Evolutionary conservation across 1,284 basidiomycete species (phyloP), one percentile per base, ranked within the genome.

Genomic region (Cryptococcus sp.): DNA sequence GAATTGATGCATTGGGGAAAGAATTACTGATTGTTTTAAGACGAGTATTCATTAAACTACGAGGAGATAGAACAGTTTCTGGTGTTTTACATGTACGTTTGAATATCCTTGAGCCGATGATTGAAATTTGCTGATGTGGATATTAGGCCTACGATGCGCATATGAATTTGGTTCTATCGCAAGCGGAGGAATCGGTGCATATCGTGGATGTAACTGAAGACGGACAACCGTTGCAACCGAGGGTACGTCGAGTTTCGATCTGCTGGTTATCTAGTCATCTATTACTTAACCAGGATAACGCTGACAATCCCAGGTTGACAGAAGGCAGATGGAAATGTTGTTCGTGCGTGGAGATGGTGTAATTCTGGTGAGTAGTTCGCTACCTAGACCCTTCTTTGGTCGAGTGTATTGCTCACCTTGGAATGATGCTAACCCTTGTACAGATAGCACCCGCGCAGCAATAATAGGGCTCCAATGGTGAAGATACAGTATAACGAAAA

Each of bases 141-240:
- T 37, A n/a, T 13, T 34, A 97, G 94, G 95, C 96, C 15, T 98
- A 98, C 73, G 96, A 99, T 79, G 94, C 94, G 31, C 96, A 99
- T 78, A 98, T 98, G 95, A 99, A 99, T 77, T 81, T 98, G 68
- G 97, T 99, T 60, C 82, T 98, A 62, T 95, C 89, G 61, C 90
- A 97, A 71, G 96, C 98, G 7, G 94, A 98, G 72, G 96, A 99
- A 79, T 90, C 88, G 4, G 91, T 96, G 66, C 89, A 92, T 84
- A 82, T 92, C 59, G 90, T 96, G 14, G 91, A 96, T 64, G 79
- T 84, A 3, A 68, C 77, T 53, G 79, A 81, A 44, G 75, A 79
- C 48, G 78, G 75, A 14, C 73, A 72, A 13, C 64, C 75, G 10
- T 68, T 75, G 56, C 76, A 77, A 46, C 74, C 80, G 6, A 66